phyloP scores from a whole-genome alignment of 768 basidiomycete species.

The Trametes sanguinea region DNA sequence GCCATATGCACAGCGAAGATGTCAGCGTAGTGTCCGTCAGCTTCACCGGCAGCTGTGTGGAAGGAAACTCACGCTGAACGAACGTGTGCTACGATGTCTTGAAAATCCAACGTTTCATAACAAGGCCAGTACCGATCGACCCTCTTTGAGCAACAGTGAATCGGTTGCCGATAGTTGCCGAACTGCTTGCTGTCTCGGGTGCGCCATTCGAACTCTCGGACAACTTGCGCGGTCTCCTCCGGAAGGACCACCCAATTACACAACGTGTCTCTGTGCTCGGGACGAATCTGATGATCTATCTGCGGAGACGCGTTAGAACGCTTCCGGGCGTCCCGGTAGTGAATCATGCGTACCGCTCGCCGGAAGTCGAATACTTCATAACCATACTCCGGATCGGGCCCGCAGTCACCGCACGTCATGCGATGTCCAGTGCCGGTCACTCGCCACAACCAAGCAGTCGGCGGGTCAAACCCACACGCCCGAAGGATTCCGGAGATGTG shows the following conservation, averaged over 20 bases:
- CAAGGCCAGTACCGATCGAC: too few species aligned
- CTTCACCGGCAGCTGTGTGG: too few species aligned
- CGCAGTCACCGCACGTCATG: slow-evolving; percentile 6
- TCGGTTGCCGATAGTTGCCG: not conserved
- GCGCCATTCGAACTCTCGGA: not conserved
- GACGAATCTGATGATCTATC: not conserved
- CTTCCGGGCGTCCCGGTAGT: too few species aligned
- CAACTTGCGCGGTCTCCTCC: not conserved
- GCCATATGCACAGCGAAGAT: too few species aligned
- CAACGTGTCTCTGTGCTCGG: not conserved
- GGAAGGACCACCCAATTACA: slow-evolving; percentile 9
- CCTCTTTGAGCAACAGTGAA: too few species aligned
- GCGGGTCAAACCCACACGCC: slow-evolving; percentile 10
- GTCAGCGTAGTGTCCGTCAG: too few species aligned
- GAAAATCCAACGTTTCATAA: too few species aligned
- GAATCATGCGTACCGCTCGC: not conserved
- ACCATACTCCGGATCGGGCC: not conserved
- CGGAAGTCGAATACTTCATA: slow-evolving; percentile 6
- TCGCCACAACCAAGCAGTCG: not conserved
- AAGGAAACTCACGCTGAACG: too few species aligned
- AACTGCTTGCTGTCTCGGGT: not conserved
- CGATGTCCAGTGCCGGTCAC: not conserved
- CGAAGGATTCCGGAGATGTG: not conserved
- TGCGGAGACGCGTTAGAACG: not conserved
- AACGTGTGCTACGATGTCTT: too few species aligned